Conservation (phyloP, 139 green algal species). For the Tetradesmus lagerheimii region DNA sequence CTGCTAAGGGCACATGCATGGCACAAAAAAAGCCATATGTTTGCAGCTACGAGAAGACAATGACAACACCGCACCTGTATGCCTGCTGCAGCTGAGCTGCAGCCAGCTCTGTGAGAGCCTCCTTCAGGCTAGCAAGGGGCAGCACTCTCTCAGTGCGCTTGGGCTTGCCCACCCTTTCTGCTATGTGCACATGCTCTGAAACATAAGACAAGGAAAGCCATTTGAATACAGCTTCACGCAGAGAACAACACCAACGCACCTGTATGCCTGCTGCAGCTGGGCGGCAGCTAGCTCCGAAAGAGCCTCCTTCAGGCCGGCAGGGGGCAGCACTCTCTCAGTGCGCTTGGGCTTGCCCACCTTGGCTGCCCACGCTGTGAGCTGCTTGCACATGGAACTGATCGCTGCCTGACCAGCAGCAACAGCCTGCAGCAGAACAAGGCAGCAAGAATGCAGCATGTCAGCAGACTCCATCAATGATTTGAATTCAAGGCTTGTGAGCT, state of each 20-base stretch:
- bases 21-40: too few relatives aligned
- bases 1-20: too few relatives aligned
- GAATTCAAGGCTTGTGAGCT: too few relatives aligned
- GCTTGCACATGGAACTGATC: constrained; percentile 73
- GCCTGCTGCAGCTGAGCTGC: constrained; percentile 52
- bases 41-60: too few relatives aligned
- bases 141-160: too few relatives aligned
- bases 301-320: constrained; percentile 68
- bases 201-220: too few relatives aligned
- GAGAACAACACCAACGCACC: constrained; percentile 45
- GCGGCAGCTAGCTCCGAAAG: constrained; percentile 61
- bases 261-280: constrained; percentile 59
- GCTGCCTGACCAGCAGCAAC: constrained; percentile 69
- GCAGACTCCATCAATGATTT: too few relatives aligned
- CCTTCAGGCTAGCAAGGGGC: constrained; percentile 63
- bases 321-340: constrained; percentile 56
- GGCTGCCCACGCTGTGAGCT: constrained; percentile 80
- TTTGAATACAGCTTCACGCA: too few relatives aligned
- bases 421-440: constrained; percentile 53
- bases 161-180: too few relatives aligned
- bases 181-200: too few relatives aligned
- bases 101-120: constrained; percentile 63
- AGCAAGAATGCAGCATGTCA: background rate
- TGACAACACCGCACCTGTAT: constrained; percentile 51
- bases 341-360: constrained; percentile 84